Percentiles rank a stretch among this genome's conserved stretches.
Conservation (phyloP, 805 yeast species). For the Yamadazyma philogaea region DNA sequence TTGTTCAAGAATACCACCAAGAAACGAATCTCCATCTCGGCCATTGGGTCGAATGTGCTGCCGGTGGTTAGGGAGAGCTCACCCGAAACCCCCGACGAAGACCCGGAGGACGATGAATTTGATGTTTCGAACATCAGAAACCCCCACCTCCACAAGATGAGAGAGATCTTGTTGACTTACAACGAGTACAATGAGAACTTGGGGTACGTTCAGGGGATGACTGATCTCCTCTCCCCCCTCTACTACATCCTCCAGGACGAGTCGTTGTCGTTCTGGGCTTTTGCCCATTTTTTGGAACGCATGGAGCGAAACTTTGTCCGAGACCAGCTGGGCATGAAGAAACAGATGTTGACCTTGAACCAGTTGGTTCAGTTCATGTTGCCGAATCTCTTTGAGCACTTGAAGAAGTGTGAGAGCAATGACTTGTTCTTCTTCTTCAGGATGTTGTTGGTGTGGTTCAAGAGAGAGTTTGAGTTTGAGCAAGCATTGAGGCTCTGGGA, state of each 20-base stretch:
- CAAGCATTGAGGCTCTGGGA: conserved; percentile 88
- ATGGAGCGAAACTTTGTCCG: conserved; percentile 93
- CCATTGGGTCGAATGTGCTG: conserved; percentile 14
- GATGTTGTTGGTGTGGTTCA: conserved; percentile 93
- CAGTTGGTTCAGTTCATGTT: conserved; percentile 87
- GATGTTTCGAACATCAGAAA: conserved; percentile 67
- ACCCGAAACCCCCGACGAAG: conserved; percentile 35
- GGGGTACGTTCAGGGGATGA: conserved; percentile 98
- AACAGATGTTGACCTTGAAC: conserved; percentile 78
- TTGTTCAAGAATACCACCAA: conserved; percentile 48
- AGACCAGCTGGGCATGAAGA: conserved; percentile 90
- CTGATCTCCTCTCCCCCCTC: conserved; percentile 84
- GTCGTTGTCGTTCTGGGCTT: conserved; percentile 81
- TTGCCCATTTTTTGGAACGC: conserved; percentile 81
- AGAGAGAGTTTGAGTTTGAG: conserved; percentile 81
- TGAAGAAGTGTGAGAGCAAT: conserved; percentile 83
- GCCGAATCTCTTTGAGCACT: conserved; percentile 77
- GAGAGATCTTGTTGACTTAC: conserved; percentile 79
- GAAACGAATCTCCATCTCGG: conserved; percentile 19
- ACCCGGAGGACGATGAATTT: conserved; percentile 44
- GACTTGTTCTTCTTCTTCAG: conserved; percentile 92
- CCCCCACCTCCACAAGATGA: conserved; percentile 66
- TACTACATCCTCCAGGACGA: conserved; percentile 69
- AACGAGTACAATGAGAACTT: conserved; percentile 78
- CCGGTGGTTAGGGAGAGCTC: conserved; percentile 23